Conservation (phyloP, 1,284 basidiomycete species). For the Ganoderma lingzhi region DNA sequence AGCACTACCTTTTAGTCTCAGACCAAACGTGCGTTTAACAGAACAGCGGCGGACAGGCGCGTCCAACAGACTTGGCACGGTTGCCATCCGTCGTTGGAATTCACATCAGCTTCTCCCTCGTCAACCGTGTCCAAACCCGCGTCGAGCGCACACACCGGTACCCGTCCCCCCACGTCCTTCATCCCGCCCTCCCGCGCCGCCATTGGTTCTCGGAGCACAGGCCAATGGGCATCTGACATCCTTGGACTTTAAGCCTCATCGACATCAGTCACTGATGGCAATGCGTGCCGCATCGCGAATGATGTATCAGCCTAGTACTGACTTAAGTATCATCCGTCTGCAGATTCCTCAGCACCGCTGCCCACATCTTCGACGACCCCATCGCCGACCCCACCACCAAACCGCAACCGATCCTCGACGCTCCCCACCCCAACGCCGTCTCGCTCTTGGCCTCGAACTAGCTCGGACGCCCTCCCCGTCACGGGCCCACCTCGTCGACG, state of each 20-base stretch:
- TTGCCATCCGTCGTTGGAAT: conserved; percentile 26
- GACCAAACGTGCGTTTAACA: conserved; percentile 10
- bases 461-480: not conserved
- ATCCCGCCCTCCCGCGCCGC: conserved; percentile 3
- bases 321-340: conserved; percentile 16
- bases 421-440: not conserved
- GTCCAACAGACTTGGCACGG: conserved; percentile 26
- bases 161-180: conserved; percentile 8
- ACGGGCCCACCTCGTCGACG: not conserved
- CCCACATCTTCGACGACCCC: not conserved
- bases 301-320: conserved; percentile 25
- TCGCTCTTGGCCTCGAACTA: not conserved
- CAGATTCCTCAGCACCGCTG: conserved; percentile 12
- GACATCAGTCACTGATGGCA: conserved; percentile 29
- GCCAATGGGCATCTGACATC: conserved; percentile 18
- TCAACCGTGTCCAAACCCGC: conserved; percentile 26
- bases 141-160: conserved; percentile 24
- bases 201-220: conserved; percentile 22
- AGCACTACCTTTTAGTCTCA: conserved; percentile 20
- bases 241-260: conserved; percentile 18
- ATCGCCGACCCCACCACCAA: not conserved
- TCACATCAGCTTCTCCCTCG: conserved; percentile 33
- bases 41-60: conserved; percentile 1
- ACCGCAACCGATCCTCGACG: conserved; percentile 16
- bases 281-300: conserved; percentile 25